These are phyloP conservation scores for Paramecium biaurelia DNA, from an alignment of 73 alveolate species.

Conservation along the genomic window DNA sequence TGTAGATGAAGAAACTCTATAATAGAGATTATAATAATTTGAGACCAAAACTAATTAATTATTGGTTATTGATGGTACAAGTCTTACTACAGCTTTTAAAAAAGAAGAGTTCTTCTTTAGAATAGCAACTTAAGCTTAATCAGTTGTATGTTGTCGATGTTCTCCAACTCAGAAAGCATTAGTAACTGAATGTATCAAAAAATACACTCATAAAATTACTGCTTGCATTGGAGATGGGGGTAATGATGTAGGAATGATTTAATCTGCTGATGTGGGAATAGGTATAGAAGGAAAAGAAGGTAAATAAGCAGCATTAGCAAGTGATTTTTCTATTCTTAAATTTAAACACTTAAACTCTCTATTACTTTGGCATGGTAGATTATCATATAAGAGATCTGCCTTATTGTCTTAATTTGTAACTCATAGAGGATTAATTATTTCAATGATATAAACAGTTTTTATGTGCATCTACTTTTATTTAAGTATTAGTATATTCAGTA, in stretches of 20 bases:
- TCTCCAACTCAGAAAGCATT: conserved; percentile 79
- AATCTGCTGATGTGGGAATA: conserved; percentile 90
- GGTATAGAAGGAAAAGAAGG: conserved; percentile 98
- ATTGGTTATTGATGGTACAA: conserved; percentile 58
- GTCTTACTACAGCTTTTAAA: conserved; percentile 49
- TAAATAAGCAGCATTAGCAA: conserved; percentile 89
- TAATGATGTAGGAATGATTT: conserved; percentile 95
- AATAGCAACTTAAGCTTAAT: conserved; percentile 72
- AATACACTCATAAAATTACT: conserved; percentile 65
- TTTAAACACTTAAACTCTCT: conserved; percentile 77
- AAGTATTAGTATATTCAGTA: conserved; percentile 66
- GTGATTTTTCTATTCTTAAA: conserved; percentile 81
- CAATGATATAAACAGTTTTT: conserved; percentile 78
- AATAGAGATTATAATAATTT: conserved; percentile 60
- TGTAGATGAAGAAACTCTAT: conserved; percentile 58
- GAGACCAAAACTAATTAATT: conserved; percentile 58
- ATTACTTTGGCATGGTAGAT: conserved; percentile 92
- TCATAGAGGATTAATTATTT: conserved; percentile 86
- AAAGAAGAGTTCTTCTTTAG: conserved; percentile 70
- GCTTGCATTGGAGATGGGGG: conserved; percentile 97
- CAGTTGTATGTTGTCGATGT: conserved; percentile 81
- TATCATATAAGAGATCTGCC: conserved; percentile 81
- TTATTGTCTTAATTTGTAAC: conserved; percentile 79
- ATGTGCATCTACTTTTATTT: conserved; percentile 75
- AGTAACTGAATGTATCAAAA: conserved; percentile 65